Evolutionary conservation across 768 basidiomycete genomes (phyloP).

Genomic region (Pleurotus salmoneostramineus): DNA sequence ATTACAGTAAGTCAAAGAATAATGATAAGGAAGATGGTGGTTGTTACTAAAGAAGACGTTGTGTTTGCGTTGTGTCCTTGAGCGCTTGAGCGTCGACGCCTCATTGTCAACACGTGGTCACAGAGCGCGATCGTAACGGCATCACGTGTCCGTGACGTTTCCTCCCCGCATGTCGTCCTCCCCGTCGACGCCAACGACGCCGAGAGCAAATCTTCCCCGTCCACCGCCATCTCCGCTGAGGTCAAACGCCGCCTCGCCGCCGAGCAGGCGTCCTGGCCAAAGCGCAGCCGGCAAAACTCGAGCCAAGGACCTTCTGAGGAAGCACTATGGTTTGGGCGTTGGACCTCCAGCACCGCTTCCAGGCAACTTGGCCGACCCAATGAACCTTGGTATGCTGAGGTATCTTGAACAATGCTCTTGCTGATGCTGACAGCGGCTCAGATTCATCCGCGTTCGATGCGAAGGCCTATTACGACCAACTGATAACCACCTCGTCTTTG

Average conservation of each 20-base stretch:
- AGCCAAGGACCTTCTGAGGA: slow-evolving; percentile 75
- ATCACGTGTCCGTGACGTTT: not conserved
- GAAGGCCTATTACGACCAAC: slow-evolving; percentile 78
- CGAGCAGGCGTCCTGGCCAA: not conserved
- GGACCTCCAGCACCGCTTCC: slow-evolving; percentile 61
- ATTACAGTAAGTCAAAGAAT: not conserved
- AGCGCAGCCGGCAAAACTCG: slow-evolving; percentile 43
- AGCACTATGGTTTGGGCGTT: slow-evolving; percentile 85
- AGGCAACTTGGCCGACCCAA: slow-evolving; percentile 63
- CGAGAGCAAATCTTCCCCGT: slow-evolving; percentile 25
- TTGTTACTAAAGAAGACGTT: too few relatives aligned
- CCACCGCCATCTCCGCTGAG: slow-evolving; percentile 43
- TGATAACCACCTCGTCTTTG: slow-evolving; percentile 79
- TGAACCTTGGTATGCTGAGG: slow-evolving; percentile 65
- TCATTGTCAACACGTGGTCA: too few relatives aligned
- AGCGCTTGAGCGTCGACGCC: too few relatives aligned
- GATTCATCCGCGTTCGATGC: slow-evolving; percentile 84
- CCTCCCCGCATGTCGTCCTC: not conserved
- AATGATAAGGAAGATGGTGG: not conserved
- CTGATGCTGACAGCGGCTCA: slow-evolving; percentile 22
- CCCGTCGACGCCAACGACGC: slow-evolving; percentile 14
- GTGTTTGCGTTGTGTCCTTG: too few relatives aligned
- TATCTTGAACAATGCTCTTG: not conserved
- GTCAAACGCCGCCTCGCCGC: slow-evolving; percentile 10
- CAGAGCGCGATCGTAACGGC: not conserved